Percentiles rank a stretch among this genome's conserved stretches.
phyloP scores from a whole-genome alignment of 139 green algal species.

The Ettlia oleoabundans region DNA sequence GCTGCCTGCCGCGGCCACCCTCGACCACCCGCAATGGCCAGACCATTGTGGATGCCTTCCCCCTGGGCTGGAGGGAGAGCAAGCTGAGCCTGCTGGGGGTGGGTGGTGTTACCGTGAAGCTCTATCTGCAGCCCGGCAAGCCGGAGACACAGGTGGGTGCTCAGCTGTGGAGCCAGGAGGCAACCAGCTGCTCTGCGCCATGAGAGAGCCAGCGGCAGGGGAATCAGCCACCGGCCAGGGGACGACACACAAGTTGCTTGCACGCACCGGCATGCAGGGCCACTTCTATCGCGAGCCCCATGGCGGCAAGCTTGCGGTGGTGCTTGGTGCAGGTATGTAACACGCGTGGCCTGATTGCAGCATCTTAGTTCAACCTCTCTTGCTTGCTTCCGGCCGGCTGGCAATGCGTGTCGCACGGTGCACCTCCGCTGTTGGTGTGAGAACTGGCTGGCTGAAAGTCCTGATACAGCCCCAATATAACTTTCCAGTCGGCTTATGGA shows the following conservation, averaged over 20 bases:
- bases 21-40: background rate
- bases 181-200: too few species aligned
- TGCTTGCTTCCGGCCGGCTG: too few species aligned
- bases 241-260: too few species aligned
- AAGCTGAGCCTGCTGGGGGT: constrained; percentile 18
- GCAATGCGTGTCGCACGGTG: too few species aligned
- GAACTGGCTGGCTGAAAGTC: background rate
- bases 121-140: constrained; percentile 29
- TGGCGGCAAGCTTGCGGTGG: constrained; percentile 16
- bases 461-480: too few species aligned
- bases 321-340: constrained; percentile 14
- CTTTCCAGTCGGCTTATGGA: too few species aligned
- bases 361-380: too few species aligned
- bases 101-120: background rate
- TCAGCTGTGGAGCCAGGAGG: too few species aligned
- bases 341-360: background rate
- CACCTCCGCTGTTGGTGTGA: background rate
- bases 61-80: constrained; percentile 3
- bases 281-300: constrained; percentile 18
- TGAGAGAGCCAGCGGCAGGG: too few species aligned
- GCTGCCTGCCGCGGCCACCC: constrained; percentile 1
- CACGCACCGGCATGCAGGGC: too few species aligned
- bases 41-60: constrained; percentile 7
- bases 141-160: background rate
- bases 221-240: too few species aligned